A percentile compares a stretch with the other conserved stretches of the same genome.
Conservation (phyloP, 2,329 filamentous ascomycete species). For the Aquanectria penicillioides region DNA sequence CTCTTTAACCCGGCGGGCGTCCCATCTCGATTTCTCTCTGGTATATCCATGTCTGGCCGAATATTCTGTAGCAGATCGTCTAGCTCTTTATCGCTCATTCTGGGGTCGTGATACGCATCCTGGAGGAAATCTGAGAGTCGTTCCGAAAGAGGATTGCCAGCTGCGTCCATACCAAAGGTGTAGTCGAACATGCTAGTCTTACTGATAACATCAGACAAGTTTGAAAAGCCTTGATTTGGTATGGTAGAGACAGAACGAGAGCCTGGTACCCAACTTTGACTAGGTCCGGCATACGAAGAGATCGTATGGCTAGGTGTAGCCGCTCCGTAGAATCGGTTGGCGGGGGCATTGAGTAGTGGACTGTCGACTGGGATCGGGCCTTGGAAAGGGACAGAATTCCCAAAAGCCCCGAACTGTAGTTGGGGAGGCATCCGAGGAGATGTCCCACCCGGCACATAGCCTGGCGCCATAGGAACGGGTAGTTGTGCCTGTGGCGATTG, state of each 20-base stretch:
- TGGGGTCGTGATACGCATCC: slow-evolving; percentile 50
- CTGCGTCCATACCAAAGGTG: slow-evolving; percentile 45
- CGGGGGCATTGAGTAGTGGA: too few species aligned
- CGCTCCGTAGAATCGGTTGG: too few species aligned
- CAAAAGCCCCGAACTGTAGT: too few species aligned
- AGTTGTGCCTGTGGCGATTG: slow-evolving; percentile 7
- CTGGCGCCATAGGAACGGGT: too few species aligned
- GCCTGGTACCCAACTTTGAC: background rate
- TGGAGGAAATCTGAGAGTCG: slow-evolving; percentile 47
- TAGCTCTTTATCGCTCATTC: slow-evolving; percentile 69
- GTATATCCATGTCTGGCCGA: slow-evolving; percentile 74
- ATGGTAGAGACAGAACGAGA: slow-evolving; percentile 6
- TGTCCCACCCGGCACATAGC: too few species aligned
- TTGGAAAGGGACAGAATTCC: too few species aligned
- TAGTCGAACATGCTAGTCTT: slow-evolving; percentile 52
- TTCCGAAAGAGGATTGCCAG: slow-evolving; percentile 49
- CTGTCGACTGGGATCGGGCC: too few species aligned
- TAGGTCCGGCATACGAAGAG: background rate
- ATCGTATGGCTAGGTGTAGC: background rate
- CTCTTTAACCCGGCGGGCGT: slow-evolving; percentile 76
- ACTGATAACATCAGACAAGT: slow-evolving; percentile 49
- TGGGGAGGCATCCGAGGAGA: too few species aligned
- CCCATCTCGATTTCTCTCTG: slow-evolving; percentile 69
- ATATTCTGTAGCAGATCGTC: slow-evolving; percentile 78
- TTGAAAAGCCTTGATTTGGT: slow-evolving; percentile 6